phyloP scores from a whole-genome alignment of 2,329 filamentous ascomycete genomes.

The Diplodia scrobiculata region DNA sequence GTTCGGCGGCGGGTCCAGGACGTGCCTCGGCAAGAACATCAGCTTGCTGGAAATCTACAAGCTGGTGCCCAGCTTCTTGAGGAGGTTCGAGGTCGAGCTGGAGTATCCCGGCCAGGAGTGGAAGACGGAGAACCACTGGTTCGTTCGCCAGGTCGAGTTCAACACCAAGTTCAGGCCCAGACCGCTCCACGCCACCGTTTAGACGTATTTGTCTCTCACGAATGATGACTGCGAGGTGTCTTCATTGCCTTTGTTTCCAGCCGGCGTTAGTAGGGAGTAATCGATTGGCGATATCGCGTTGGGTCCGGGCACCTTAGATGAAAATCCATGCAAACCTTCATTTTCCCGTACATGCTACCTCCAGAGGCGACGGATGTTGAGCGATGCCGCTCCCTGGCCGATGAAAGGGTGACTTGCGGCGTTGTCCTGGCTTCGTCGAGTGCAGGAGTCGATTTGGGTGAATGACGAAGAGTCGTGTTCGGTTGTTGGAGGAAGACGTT shows the following conservation, averaged over 20 bases:
- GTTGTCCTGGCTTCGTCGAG: background rate
- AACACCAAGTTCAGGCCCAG: conserved; percentile 47
- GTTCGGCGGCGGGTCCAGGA: conserved; percentile 70
- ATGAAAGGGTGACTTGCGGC: background rate
- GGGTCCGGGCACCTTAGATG: background rate
- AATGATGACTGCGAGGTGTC: background rate
- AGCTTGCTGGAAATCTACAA: conserved; percentile 55
- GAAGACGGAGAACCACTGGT: conserved; percentile 58
- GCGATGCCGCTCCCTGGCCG: too few relatives aligned
- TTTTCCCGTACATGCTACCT: background rate
- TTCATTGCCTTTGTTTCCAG: background rate
- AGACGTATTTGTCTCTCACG: background rate
- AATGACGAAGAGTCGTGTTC: too few relatives aligned
- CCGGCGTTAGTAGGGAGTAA: conserved; percentile 5
- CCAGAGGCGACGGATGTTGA: background rate
- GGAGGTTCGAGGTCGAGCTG: conserved; percentile 61
- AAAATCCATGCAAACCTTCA: background rate
- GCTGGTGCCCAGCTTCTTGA: conserved; percentile 59
- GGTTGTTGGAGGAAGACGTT: background rate
- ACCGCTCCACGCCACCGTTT: conserved; percentile 21
- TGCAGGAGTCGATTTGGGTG: background rate
- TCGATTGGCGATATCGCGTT: background rate
- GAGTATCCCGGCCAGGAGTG: conserved; percentile 47
- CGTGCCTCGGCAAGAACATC: conserved; percentile 64
- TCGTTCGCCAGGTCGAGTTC: conserved; percentile 53